Conservation (phyloP, 345 rosid species). For the Dipteronia dyeriana region DNA sequence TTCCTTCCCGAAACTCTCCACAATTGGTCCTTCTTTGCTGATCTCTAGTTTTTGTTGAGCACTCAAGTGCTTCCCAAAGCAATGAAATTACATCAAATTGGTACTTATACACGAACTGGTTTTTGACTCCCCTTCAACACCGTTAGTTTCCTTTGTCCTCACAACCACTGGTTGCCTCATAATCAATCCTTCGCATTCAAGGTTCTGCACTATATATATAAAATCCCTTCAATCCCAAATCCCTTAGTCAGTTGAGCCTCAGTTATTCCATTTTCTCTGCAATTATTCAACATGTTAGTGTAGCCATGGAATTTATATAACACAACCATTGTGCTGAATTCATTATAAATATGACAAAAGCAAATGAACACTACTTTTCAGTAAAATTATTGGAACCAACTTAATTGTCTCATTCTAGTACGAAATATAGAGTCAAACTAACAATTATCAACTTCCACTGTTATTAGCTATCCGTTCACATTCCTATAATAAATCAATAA, state of each 20-base stretch:
- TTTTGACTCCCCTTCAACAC: conserved; percentile 63
- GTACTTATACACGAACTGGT: conserved; percentile 52
- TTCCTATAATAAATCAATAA: background rate
- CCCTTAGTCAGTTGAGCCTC: conserved; percentile 81
- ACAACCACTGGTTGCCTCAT: conserved; percentile 73
- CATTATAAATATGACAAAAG: background rate
- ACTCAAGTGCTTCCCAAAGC: no score
- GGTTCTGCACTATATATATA: conserved; percentile 66
- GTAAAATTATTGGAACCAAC: background rate
- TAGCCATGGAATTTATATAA: background rate
- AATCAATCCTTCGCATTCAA: conserved; percentile 72
- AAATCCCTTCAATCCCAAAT: conserved; percentile 68
- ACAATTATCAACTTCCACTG: background rate
- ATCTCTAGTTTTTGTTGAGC: no score
- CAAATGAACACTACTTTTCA: background rate
- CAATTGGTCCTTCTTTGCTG: conserved; percentile 21
- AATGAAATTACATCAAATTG: background rate
- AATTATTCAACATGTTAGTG: conserved; percentile 11
- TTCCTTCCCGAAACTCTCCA: conserved; percentile 30
- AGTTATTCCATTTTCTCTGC: conserved; percentile 72
- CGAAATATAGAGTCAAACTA: background rate
- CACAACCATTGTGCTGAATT: background rate
- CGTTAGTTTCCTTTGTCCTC: conserved; percentile 56
- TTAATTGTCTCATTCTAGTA: background rate
- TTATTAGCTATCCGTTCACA: background rate